A percentile compares a stretch with the other conserved stretches of the same genome.
phyloP scores from a whole-genome alignment of 208 protist species.

The Histomonas meleagridis region DNA sequence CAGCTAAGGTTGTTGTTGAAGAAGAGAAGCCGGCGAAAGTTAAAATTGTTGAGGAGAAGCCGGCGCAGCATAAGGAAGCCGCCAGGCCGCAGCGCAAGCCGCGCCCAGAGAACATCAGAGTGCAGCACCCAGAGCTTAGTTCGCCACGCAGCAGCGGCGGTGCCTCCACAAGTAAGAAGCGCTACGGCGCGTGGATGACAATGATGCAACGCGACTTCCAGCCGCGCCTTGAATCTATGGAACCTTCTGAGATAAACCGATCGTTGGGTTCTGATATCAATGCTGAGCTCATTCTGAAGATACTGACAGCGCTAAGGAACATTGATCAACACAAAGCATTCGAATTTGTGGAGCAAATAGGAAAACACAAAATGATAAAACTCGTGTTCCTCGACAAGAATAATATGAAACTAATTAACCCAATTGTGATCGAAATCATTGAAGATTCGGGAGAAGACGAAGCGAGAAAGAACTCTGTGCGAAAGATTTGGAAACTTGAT shows the following conservation, averaged over 20 bases:
- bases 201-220: background rate
- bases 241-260: background rate
- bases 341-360: background rate
- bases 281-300: background rate
- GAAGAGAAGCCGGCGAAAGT: background rate
- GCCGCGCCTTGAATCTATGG: background rate
- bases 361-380: background rate
- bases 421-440: background rate
- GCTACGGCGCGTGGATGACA: background rate
- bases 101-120: background rate
- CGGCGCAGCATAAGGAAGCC: background rate
- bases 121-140: too few species aligned
- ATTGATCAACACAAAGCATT: background rate
- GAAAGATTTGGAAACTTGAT: background rate
- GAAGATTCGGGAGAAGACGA: background rate
- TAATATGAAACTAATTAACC: background rate
- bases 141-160: background rate
- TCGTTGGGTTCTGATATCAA: background rate
- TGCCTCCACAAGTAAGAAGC: background rate
- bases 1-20: too few species aligned
- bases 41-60: background rate
- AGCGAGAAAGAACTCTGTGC: background rate
- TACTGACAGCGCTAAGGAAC: background rate
- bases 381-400: background rate
- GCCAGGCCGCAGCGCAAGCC: background rate